phyloP scores from a whole-genome alignment of 2,329 filamentous ascomycete species.

The Scedosporium minutisporum region DNA sequence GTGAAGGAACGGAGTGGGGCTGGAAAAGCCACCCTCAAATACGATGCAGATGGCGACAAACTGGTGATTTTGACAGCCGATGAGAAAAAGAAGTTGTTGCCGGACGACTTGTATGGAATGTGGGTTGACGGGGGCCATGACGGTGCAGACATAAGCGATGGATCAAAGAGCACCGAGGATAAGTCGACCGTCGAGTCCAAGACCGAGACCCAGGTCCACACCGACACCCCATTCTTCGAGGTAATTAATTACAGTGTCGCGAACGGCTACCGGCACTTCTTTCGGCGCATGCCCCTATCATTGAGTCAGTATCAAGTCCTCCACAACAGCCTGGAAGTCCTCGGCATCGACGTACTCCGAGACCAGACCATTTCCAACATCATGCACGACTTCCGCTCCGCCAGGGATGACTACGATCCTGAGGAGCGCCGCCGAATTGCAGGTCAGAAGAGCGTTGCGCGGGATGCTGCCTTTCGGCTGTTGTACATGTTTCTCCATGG shows the following conservation, averaged over 20 bases:
- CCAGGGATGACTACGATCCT: neutral
- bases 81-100: constrained; percentile 15
- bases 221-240: neutral
- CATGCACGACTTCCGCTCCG: neutral
- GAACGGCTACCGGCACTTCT: neutral
- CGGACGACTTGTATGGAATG: constrained; percentile 21
- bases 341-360: neutral
- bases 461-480: neutral
- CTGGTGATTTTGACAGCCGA: constrained; percentile 16
- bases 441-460: neutral
- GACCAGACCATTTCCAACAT: neutral
- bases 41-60: constrained; percentile 14
- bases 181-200: too few species aligned
- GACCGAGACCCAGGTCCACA: neutral
- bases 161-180: too few species aligned
- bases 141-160: too few species aligned
- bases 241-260: neutral
- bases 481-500: neutral
- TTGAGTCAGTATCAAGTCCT: neutral
- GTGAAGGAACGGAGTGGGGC: constrained; percentile 15
- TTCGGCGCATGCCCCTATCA: neutral
- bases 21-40: constrained; percentile 13
- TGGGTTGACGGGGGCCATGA: constrained; percentile 6
- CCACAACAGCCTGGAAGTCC: neutral
- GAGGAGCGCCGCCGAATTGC: neutral